phyloP scores from a whole-genome alignment of 2,329 filamentous ascomycete species.

The Fusarium domesticum region DNA sequence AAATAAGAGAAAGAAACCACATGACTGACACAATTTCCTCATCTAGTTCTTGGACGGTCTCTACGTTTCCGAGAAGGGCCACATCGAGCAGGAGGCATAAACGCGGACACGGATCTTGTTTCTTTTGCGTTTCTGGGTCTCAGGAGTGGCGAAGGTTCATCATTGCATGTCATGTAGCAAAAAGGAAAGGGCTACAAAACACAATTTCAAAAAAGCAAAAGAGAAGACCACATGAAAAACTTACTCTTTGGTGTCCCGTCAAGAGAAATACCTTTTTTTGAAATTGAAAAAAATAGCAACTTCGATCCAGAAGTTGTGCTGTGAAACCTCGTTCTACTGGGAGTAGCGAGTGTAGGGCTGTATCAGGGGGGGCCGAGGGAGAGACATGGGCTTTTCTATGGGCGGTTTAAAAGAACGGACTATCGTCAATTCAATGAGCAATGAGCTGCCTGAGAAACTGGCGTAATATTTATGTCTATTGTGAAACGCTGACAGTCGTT shows the following conservation, averaged over 20 bases:
- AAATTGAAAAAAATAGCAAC: not conserved
- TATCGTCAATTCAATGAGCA: slow-evolving; percentile 16
- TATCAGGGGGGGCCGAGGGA: slow-evolving; percentile 1
- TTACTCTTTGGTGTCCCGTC: too few species aligned
- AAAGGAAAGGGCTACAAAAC: slow-evolving; percentile 41
- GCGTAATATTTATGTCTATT: slow-evolving; percentile 4
- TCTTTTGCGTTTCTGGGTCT: slow-evolving; percentile 61
- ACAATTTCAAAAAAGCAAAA: slow-evolving; percentile 38
- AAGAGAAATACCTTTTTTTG: too few species aligned
- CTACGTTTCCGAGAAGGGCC: slow-evolving; percentile 98
- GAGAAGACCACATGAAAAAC: too few species aligned
- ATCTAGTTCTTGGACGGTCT: slow-evolving; percentile 98
- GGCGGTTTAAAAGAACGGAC: slow-evolving; percentile 19
- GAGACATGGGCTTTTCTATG: slow-evolving; percentile 14
- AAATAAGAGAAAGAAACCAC: too few species aligned
- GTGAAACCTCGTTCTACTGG: slow-evolving; percentile 3
- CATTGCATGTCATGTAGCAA: slow-evolving; percentile 60
- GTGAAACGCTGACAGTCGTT: too few species aligned
- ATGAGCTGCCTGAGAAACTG: slow-evolving; percentile 10
- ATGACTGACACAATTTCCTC: too few species aligned
- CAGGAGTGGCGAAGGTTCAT: slow-evolving; percentile 62
- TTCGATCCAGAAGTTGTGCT: not conserved
- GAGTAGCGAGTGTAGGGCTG: slow-evolving; percentile 4
- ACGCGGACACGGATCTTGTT: slow-evolving; percentile 45
- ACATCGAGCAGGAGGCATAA: slow-evolving; percentile 78